Percentiles rank a stretch among this genome's conserved stretches.
phyloP scores from a whole-genome alignment of 2,329 filamentous ascomycete species.

The Alternaria angustiovoidea region DNA sequence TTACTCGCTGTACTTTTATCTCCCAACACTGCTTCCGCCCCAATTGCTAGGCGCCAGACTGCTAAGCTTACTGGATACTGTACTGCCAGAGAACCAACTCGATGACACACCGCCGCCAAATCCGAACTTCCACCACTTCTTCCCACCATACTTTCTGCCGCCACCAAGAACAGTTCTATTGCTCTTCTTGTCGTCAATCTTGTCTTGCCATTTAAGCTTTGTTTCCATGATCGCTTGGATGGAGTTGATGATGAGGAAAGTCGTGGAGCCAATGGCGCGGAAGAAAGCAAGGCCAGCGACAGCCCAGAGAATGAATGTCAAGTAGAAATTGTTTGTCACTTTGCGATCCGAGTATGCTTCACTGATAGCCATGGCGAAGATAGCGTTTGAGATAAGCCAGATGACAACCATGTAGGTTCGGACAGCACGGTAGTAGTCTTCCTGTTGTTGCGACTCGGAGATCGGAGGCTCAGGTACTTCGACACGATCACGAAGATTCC shows the following conservation, averaged over 20 bases:
- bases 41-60: slow-evolving; percentile 44
- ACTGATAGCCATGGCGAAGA: slow-evolving; percentile 90
- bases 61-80: slow-evolving; percentile 49
- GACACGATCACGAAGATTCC: slow-evolving; percentile 91
- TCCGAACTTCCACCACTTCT: slow-evolving; percentile 36
- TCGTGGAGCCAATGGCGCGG: slow-evolving; percentile 80
- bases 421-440: slow-evolving; percentile 98
- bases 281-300: slow-evolving; percentile 89
- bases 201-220: slow-evolving; percentile 67
- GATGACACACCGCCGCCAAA: slow-evolving; percentile 35
- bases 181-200: slow-evolving; percentile 42
- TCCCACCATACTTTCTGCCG: slow-evolving; percentile 28
- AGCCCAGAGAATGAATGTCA: slow-evolving; percentile 91
- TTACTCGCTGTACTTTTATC: slow-evolving; percentile 8
- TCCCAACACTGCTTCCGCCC: slow-evolving; percentile 43
- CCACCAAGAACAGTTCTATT: slow-evolving; percentile 38
- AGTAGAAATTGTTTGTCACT: slow-evolving; percentile 85
- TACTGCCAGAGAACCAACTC: slow-evolving; percentile 50
- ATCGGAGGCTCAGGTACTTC: slow-evolving; percentile 72
- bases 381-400: slow-evolving; percentile 92
- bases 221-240: slow-evolving; percentile 89
- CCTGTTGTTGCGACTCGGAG: slow-evolving; percentile 85
- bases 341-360: slow-evolving; percentile 79
- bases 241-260: slow-evolving; percentile 84
- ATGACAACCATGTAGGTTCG: slow-evolving; percentile 96